These are phyloP conservation scores for Ceriops tagal DNA, from an alignment of 345 rosid species.

Conservation along the genomic window DNA sequence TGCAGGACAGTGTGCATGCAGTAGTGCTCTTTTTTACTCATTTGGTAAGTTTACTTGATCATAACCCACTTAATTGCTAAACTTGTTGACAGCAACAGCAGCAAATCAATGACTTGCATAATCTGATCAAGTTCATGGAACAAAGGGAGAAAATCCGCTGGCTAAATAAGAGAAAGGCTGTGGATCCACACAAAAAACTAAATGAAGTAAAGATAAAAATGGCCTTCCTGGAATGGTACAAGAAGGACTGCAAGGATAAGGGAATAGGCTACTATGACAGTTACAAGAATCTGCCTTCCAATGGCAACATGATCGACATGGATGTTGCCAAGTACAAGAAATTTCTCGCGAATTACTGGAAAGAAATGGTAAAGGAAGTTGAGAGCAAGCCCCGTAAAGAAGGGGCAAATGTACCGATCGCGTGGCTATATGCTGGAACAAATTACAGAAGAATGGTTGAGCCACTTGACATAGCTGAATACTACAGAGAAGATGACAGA, in stretches of 20 bases:
- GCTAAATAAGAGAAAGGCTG: constrained; percentile 12
- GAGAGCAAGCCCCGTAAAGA: constrained; percentile 53
- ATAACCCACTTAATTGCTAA: not conserved
- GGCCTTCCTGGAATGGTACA: constrained; percentile 58
- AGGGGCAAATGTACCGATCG: constrained; percentile 13
- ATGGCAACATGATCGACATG: not conserved
- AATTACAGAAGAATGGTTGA: constrained; percentile 66
- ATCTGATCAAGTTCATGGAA: constrained; percentile 24
- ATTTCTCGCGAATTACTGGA: constrained; percentile 45
- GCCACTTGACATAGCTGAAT: constrained; percentile 76
- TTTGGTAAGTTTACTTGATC: not conserved
- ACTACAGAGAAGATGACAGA: constrained; percentile 26
- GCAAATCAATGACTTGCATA: not conserved
- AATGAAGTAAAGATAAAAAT: constrained; percentile 37
- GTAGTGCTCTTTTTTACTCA: no score
- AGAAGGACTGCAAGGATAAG: constrained; percentile 34
- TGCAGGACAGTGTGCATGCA: not conserved
- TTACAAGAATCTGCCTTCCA: constrained; percentile 23
- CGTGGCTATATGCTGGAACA: constrained; percentile 46
- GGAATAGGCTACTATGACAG: constrained; percentile 57
- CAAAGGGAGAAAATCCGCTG: constrained; percentile 15
- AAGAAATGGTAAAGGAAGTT: constrained; percentile 37
- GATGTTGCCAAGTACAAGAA: constrained; percentile 5
- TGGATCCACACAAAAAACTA: constrained; percentile 33
- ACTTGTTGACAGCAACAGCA: constrained; percentile 26